Conservation (phyloP, 2,329 filamentous ascomycete species). For the Whalleya microplaca region DNA sequence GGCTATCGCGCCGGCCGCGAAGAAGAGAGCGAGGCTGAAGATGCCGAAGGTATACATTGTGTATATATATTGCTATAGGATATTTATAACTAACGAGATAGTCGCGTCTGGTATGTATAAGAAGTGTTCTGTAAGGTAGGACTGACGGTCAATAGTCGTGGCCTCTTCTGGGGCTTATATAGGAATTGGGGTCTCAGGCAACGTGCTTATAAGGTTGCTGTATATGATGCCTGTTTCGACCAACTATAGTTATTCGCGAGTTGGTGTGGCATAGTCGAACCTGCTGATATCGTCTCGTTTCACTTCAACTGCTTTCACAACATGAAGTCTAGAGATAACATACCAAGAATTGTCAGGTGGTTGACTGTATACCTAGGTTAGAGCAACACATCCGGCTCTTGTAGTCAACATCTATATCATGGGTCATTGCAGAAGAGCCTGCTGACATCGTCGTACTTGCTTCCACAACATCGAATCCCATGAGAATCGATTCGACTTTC, state of each 20-base stretch:
- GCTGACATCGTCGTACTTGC: not conserved
- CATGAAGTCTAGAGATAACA: not conserved
- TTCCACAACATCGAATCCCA: not conserved
- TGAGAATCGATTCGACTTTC: not conserved
- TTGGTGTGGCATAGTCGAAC: not conserved
- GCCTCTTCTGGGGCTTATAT: too few species aligned
- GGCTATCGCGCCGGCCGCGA: conserved; percentile 24
- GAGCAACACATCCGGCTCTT: too few species aligned
- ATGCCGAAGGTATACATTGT: conserved; percentile 26
- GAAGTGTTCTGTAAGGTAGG: too few species aligned
- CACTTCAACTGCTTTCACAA: not conserved
- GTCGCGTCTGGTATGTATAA: too few species aligned
- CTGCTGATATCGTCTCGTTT: not conserved
- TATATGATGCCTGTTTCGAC: too few species aligned
- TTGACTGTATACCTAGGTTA: not conserved
- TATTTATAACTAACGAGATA: not conserved
- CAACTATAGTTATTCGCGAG: too few species aligned
- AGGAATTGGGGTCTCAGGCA: too few species aligned
- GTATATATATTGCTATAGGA: too few species aligned
- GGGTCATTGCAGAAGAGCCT: not conserved
- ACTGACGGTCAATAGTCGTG: too few species aligned
- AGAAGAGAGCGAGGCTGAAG: conserved; percentile 20
- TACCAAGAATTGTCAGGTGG: not conserved
- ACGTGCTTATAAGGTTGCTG: too few species aligned
- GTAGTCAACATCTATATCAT: not conserved